Conservation (phyloP, 345 rosid species). For the Eutrema japonicum region DNA sequence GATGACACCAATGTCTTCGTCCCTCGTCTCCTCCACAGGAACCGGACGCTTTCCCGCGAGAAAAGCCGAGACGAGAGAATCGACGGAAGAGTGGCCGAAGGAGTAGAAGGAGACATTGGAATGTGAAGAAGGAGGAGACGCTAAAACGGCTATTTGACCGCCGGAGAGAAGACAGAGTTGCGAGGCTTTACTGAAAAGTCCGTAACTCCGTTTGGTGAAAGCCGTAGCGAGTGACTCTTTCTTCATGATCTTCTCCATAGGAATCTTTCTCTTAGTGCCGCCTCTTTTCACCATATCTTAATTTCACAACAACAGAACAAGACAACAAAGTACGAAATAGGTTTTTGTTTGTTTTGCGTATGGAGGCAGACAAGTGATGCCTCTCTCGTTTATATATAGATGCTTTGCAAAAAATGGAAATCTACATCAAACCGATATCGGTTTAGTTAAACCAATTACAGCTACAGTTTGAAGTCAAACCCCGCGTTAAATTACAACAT, state of each 20-base stretch:
- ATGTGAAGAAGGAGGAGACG: too few relatives aligned
- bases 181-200: background rate
- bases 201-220: background rate
- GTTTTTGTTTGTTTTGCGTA: too few relatives aligned
- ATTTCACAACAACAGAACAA: too few relatives aligned
- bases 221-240: accelerated
- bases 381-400: too few relatives aligned
- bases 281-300: background rate
- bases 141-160: background rate
- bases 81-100: background rate
- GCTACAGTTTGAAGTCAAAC: too few relatives aligned
- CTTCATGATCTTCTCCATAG: background rate
- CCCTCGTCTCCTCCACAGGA: background rate
- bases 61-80: background rate
- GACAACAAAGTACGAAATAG: too few relatives aligned
- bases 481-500: too few relatives aligned
- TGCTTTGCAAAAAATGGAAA: too few relatives aligned
- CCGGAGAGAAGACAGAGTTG: slow-evolving; percentile 17
- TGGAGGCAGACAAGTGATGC: too few relatives aligned
- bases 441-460: too few relatives aligned
- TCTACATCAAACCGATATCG: too few relatives aligned
- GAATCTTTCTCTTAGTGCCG: background rate
- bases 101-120: too few relatives aligned
- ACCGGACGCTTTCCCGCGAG: background rate
- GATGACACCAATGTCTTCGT: background rate